A percentile compares a stretch with the other conserved stretches of the same genome.
Conservation (phyloP, 495 filamentous ascomycete species). For the Penicillium bialowiezense region DNA sequence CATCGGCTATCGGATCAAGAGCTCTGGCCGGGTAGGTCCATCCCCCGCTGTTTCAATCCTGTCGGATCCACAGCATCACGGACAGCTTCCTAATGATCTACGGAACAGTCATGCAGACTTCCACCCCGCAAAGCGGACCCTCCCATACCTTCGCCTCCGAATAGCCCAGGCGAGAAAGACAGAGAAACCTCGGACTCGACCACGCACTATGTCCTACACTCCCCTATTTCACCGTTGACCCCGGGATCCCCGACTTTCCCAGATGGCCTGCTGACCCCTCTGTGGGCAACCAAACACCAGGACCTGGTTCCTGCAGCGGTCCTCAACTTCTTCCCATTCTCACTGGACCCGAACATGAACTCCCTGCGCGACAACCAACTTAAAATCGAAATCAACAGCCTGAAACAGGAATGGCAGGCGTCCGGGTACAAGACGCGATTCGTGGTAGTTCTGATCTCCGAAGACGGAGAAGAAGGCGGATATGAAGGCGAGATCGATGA, state of each 20-base stretch:
- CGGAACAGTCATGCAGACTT: conserved; percentile 52
- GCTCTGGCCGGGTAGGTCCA: conserved; percentile 72
- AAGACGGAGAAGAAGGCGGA: conserved; percentile 56
- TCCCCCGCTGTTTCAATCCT: background rate
- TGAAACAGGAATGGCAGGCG: conserved; percentile 61
- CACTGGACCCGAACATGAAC: conserved; percentile 64
- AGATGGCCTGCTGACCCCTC: conserved; percentile 76
- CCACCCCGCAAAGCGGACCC: conserved; percentile 63
- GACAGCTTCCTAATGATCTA: conserved; percentile 16
- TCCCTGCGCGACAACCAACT: conserved; percentile 80
- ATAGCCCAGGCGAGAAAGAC: conserved; percentile 47
- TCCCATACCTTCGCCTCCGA: conserved; percentile 46
- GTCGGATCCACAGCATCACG: conserved; percentile 3
- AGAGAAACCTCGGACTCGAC: conserved; percentile 41
- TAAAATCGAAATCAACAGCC: conserved; percentile 78
- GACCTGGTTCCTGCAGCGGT: conserved; percentile 74
- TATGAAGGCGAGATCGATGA: conserved; percentile 67
- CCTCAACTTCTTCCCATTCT: conserved; percentile 70
- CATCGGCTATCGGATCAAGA: conserved; percentile 59
- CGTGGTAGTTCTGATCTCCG: conserved; percentile 73
- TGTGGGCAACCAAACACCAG: conserved; percentile 87
- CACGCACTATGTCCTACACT: conserved; percentile 62
- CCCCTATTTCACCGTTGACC: conserved; percentile 82
- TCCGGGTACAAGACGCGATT: conserved; percentile 72
- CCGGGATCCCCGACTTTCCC: conserved; percentile 77